phyloP scores from a whole-genome alignment of 306 rosid species.

The Cucumis melo region DNA sequence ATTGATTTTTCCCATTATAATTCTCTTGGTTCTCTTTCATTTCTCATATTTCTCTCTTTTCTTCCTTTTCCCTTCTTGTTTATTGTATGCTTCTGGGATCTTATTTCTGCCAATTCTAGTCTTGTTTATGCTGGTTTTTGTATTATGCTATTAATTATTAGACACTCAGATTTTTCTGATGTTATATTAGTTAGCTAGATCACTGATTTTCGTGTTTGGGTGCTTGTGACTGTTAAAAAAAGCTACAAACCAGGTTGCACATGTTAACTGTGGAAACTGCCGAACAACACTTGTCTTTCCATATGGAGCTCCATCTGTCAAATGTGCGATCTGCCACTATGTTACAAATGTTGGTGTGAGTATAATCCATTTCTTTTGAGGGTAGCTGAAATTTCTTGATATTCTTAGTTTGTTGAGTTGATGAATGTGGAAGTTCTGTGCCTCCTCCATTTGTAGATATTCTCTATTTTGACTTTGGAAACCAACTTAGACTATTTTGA shows the following conservation, averaged over 20 bases:
- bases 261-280: constrained; percentile 83
- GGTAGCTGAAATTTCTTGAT: background rate
- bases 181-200: background rate
- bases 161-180: background rate
- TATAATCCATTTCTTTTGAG: constrained; percentile 6
- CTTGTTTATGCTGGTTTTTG: background rate
- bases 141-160: background rate
- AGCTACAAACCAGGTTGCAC: constrained; percentile 67
- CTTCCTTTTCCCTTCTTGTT: background rate
- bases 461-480: background rate
- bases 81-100: background rate
- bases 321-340: constrained; percentile 91
- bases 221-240: constrained; percentile 20
- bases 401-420: background rate
- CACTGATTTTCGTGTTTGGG: constrained; percentile 17
- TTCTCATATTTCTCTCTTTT: background rate
- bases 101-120: background rate
- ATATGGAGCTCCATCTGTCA: constrained; percentile 93
- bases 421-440: background rate
- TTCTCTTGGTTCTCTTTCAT: background rate
- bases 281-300: constrained; percentile 90
- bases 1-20: background rate
- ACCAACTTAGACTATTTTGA: background rate
- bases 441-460: background rate
- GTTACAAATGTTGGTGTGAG: constrained; percentile 77